Conservation (phyloP, 2,329 filamentous ascomycete species). For the Zymoseptoria brevis region DNA sequence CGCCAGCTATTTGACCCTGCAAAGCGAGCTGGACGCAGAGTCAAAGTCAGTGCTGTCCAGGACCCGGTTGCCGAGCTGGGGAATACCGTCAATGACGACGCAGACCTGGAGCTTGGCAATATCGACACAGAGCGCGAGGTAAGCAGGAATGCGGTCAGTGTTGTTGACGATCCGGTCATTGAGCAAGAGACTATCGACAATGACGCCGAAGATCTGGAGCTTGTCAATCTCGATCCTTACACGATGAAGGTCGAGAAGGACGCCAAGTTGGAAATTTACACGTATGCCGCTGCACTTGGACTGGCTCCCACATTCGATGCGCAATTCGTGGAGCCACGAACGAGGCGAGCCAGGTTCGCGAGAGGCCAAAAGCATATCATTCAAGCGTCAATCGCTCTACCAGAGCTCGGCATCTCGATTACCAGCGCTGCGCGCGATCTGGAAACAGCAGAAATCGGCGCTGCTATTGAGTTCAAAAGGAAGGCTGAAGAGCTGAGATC, state of each 20-base stretch:
- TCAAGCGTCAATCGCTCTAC: constrained; percentile 25
- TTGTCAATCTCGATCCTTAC: constrained; percentile 11
- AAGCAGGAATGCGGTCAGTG: neutral
- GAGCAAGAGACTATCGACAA: neutral
- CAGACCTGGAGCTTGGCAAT: too few species aligned
- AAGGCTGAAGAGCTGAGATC: constrained; percentile 28
- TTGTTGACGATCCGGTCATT: neutral
- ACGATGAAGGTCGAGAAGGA: constrained; percentile 19
- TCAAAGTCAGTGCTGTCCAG: neutral
- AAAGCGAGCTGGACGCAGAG: neutral
- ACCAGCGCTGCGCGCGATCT: constrained; percentile 22
- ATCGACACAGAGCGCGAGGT: too few species aligned
- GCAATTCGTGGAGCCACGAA: constrained; percentile 4
- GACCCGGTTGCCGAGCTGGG: neutral
- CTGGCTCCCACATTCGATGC: constrained; percentile 24
- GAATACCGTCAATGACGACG: neutral
- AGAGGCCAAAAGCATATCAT: neutral
- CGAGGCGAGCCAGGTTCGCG: neutral
- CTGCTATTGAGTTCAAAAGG: constrained; percentile 34
- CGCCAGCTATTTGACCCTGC: constrained; percentile 6
- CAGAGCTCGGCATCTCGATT: constrained; percentile 31
- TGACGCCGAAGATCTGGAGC: constrained; percentile 2
- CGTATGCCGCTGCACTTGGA: constrained; percentile 36
- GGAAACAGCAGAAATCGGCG: constrained; percentile 29
- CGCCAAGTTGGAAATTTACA: constrained; percentile 31